Conservation (phyloP, 2,329 filamentous ascomycete genomes). For the Trichoderma oligosporum region DNA sequence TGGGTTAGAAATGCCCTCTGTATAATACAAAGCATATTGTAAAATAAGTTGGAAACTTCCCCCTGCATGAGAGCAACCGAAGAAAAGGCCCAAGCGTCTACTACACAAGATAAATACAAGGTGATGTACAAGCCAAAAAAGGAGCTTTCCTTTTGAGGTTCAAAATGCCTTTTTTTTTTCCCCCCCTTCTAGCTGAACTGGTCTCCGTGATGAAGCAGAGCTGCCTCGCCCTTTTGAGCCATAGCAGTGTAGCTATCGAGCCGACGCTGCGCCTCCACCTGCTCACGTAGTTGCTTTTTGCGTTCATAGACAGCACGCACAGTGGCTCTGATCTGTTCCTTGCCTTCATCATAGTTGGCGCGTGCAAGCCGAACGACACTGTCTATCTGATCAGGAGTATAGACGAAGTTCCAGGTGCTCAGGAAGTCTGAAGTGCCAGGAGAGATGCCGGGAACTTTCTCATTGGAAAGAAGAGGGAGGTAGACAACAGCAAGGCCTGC, state of each 20-base stretch:
- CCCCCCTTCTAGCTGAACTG: slow-evolving; percentile 60
- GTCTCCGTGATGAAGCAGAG: slow-evolving; percentile 59
- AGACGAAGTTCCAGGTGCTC: slow-evolving; percentile 97
- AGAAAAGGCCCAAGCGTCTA: background rate
- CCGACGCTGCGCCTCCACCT: slow-evolving; percentile 42
- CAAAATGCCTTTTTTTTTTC: too few species aligned
- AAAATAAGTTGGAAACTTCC: slow-evolving; percentile 31
- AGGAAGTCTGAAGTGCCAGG: slow-evolving; percentile 81
- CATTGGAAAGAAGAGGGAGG: slow-evolving; percentile 82
- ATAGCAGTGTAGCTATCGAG: slow-evolving; percentile 44
- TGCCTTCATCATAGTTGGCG: slow-evolving; percentile 82
- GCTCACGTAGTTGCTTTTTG: slow-evolving; percentile 68
- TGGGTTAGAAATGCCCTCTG: slow-evolving; percentile 25
- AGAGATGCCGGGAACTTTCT: slow-evolving; percentile 74
- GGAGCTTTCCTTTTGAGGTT: background rate
- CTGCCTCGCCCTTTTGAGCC: slow-evolving; percentile 49
- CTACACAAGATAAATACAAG: background rate
- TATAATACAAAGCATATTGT: slow-evolving; percentile 39
- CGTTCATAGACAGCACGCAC: slow-evolving; percentile 89
- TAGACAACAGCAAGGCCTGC: slow-evolving; percentile 89
- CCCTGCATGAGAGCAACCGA: background rate
- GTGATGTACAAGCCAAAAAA: slow-evolving; percentile 11
- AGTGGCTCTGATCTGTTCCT: slow-evolving; percentile 70
- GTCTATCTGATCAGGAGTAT: slow-evolving; percentile 86
- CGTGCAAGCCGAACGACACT: slow-evolving; percentile 74